Percentiles rank a stretch among this genome's conserved stretches.
Conservation (phyloP, 2,329 filamentous ascomycete genomes). For the Mariannaea elegans region DNA sequence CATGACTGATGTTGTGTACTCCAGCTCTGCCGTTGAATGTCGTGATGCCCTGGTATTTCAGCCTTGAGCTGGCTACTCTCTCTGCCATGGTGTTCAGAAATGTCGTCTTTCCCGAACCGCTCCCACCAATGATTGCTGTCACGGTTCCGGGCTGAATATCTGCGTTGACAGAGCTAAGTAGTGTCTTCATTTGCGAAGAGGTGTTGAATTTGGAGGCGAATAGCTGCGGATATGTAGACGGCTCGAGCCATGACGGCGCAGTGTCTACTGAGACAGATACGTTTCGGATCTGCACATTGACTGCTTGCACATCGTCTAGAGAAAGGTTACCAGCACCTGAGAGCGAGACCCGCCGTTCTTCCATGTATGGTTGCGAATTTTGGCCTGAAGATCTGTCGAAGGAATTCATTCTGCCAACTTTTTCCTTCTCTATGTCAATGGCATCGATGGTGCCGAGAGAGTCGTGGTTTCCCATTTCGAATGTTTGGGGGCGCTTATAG, state of each 20-base stretch:
- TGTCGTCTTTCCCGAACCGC: constrained; percentile 78
- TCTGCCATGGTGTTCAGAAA: constrained; percentile 77
- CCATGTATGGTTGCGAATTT: constrained; percentile 15
- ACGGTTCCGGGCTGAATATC: constrained; percentile 72
- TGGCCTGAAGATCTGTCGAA: constrained; percentile 43
- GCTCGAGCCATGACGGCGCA: constrained; percentile 62
- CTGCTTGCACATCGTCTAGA: constrained; percentile 63
- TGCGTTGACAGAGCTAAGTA: constrained; percentile 71
- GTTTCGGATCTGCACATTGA: constrained; percentile 62
- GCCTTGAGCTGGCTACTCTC: constrained; percentile 65
- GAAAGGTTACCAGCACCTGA: constrained; percentile 50
- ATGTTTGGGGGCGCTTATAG: too few relatives aligned
- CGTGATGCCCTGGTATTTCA: constrained; percentile 62
- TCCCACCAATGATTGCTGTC: constrained; percentile 79
- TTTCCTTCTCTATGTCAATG: constrained; percentile 40
- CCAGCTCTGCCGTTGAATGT: constrained; percentile 69
- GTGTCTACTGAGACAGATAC: constrained; percentile 67
- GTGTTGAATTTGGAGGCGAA: constrained; percentile 50
- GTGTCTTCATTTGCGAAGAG: constrained; percentile 54
- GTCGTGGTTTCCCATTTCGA: constrained; percentile 1
- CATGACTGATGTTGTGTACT: constrained; percentile 64
- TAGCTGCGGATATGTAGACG: constrained; percentile 55
- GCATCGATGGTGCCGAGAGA: neutral
- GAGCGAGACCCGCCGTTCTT: constrained; percentile 39
- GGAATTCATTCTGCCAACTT: constrained; percentile 45